Evolutionary conservation across 176 grass and related monocot species (phyloP), one percentile per base, ranked within the genome.

Genomic region (Metroxylon sagu): DNA sequence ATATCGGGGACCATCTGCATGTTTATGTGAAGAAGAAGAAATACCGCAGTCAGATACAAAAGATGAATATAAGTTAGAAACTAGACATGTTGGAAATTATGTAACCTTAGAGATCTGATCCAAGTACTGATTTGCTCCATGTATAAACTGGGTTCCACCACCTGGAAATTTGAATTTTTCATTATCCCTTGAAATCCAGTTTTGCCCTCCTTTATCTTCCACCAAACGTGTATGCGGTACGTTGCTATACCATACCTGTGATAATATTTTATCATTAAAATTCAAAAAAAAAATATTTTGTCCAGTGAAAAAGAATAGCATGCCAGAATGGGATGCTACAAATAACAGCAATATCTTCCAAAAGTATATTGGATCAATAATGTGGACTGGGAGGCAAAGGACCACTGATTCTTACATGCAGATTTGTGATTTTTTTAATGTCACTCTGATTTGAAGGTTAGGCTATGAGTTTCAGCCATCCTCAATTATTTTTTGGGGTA

Each of bases 131-230:
- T 83, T 75, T 71, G 80, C 80, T 62, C 80, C 80, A 53, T 83
- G 80, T 61, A 83, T 83, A 57, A 83, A 83, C 26, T 74, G 80
- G 26, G 80, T 83, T 29, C 74, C 74, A 16, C 74, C 80, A 52
- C 73, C 80, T 43, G 80, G 80, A 63, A 83, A 83, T 69, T 73
- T 73, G 26, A 83, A 83, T 57, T 74, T 77, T 62, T 77, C 63
- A 16, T 77, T 69, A 19, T 73, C 63, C 58, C 63, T 76, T 64
- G 29, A 73, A 28, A 83, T 83, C 80, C 80, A 77, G 68, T 83
- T 83, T 77, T 83, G 80, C 54, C 80, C 80, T 28, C 80, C 74
- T 77, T 83, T 77, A 30, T 77, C 80, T 69, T 83, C 74, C 18
- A 77, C 80, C 39, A 83, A 48, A 4, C 69, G 74, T 62, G 80